A percentile compares a stretch with the other conserved stretches of the same genome.
phyloP scores from a whole-genome alignment of 495 filamentous ascomycete genomes.

The Neurospora cerealis region DNA sequence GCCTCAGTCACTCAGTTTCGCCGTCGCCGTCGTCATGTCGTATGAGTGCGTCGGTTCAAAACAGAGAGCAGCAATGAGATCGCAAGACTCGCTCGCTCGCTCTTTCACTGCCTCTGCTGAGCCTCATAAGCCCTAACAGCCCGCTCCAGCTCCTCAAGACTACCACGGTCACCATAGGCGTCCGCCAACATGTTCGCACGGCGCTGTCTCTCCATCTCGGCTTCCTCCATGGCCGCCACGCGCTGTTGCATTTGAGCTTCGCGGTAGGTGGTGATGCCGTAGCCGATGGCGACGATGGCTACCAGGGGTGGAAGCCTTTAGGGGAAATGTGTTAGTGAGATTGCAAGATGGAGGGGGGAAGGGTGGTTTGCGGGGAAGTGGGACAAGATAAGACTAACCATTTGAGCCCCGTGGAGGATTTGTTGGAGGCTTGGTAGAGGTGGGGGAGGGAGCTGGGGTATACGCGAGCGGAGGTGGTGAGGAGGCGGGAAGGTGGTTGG shows the following conservation, averaged over 20 bases:
- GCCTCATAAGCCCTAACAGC: slow-evolving; percentile 46
- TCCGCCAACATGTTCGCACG: slow-evolving; percentile 30
- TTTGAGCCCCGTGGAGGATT: slow-evolving; percentile 21
- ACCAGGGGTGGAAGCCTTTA: slow-evolving; percentile 29
- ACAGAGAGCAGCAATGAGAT: neutral
- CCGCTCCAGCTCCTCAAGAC: slow-evolving; percentile 45
- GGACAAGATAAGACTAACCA: slow-evolving; percentile 15
- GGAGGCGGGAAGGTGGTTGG: slow-evolving; percentile 17
- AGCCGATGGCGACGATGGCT: slow-evolving; percentile 30
- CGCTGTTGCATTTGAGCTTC: slow-evolving; percentile 14
- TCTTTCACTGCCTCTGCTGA: slow-evolving; percentile 10
- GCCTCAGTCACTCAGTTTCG: neutral
- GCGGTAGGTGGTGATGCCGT: slow-evolving; percentile 29
- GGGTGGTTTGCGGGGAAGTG: neutral
- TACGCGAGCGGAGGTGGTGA: slow-evolving; percentile 33
- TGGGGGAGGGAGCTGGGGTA: slow-evolving; percentile 34
- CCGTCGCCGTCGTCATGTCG: neutral
- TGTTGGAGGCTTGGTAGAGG: slow-evolving; percentile 20
- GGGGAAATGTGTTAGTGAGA: neutral
- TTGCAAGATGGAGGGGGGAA: neutral
- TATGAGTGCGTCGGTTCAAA: neutral
- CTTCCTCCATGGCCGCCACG: slow-evolving; percentile 10
- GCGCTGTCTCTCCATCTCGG: slow-evolving; percentile 16
- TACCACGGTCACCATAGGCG: slow-evolving; percentile 50
- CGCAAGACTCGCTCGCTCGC: neutral